Conservation (phyloP, 2,329 filamentous ascomycete genomes). For the Aaosphaeria arxii region DNA sequence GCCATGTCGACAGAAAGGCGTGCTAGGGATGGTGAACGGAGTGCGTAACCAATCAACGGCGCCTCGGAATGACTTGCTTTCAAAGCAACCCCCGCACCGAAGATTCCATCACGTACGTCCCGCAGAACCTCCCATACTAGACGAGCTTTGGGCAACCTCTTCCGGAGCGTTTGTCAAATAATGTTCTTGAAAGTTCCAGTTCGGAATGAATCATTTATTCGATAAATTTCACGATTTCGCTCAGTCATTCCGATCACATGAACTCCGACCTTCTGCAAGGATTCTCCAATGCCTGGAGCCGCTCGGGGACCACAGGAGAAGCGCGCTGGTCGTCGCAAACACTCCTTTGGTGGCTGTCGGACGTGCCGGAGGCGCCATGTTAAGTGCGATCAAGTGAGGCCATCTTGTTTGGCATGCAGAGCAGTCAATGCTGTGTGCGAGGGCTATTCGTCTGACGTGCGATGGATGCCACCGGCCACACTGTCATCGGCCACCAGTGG, state of each 20-base stretch:
- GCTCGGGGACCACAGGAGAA: not conserved
- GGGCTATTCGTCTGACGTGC: conserved; percentile 5
- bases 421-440: conserved; percentile 4
- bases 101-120: too few species aligned
- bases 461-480: conserved; percentile 4
- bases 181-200: too few species aligned
- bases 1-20: too few species aligned
- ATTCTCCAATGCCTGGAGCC: not conserved
- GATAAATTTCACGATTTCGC: too few species aligned
- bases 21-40: too few species aligned
- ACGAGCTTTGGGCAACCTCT: too few species aligned
- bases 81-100: not conserved
- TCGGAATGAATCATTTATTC: too few species aligned
- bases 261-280: too few species aligned
- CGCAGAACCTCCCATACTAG: too few species aligned
- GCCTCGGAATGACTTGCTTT: not conserved
- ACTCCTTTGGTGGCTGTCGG: conserved; percentile 7
- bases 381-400: conserved; percentile 9
- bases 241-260: too few species aligned
- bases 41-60: not conserved
- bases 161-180: too few species aligned
- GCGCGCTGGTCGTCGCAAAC: conserved; percentile 5
- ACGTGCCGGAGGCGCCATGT: conserved; percentile 9
- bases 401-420: conserved; percentile 6
- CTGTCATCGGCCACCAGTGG: conserved; percentile 1